Percentiles rank a stretch among this genome's conserved stretches.
Evolutionary conservation across 306 rosid species (phyloP).

Genomic region (Rosa multiflora): DNA sequence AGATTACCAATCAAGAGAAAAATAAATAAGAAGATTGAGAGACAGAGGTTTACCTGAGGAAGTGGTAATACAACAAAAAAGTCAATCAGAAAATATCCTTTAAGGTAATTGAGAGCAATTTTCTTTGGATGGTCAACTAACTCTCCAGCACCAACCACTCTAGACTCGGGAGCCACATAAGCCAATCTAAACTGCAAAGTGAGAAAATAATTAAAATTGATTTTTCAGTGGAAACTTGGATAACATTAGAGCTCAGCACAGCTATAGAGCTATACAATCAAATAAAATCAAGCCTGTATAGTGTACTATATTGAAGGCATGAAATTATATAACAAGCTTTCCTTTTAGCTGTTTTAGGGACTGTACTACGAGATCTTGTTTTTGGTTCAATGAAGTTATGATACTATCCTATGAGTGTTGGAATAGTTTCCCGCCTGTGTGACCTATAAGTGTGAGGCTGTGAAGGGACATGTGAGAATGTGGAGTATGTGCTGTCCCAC

Average conservation of each 20-base stretch:
- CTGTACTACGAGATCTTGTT: neutral
- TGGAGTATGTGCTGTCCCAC: neutral
- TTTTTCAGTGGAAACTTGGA: conserved; percentile 8
- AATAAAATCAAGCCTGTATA: neutral
- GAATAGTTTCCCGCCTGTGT: neutral
- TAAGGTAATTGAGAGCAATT: conserved; percentile 64
- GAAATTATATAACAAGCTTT: neutral
- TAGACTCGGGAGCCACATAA: conserved; percentile 78
- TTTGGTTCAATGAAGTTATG: neutral
- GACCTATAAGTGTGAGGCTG: neutral
- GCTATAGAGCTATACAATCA: neutral
- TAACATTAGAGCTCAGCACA: conserved; percentile 7
- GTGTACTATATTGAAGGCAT: neutral
- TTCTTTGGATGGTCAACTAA: conserved; percentile 74
- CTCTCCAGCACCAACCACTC: conserved; percentile 87
- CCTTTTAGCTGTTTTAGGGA: neutral
- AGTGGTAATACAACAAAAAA: conserved; percentile 63
- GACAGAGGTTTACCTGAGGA: conserved; percentile 62
- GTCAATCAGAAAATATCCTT: conserved; percentile 58
- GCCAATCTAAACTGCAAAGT: conserved; percentile 80
- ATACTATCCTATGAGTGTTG: neutral
- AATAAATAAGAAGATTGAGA: neutral
- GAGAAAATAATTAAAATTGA: neutral
- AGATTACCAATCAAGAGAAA: neutral
- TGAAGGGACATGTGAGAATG: neutral